phyloP scores from a whole-genome alignment of 2,329 filamentous ascomycete genomes.

The Cadophora luteo-olivacea region DNA sequence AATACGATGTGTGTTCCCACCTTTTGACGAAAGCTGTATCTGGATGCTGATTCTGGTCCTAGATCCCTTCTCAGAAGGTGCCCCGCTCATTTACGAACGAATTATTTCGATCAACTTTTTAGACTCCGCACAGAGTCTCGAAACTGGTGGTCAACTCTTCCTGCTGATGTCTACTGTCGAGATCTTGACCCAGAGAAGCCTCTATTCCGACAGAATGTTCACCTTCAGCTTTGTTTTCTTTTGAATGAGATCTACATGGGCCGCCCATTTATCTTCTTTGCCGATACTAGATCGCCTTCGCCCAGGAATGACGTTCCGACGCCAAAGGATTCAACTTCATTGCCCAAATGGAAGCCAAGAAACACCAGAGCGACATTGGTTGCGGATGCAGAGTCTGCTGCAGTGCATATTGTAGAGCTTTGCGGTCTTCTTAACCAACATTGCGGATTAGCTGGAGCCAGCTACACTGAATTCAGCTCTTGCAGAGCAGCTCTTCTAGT shows the following conservation, averaged over 20 bases:
- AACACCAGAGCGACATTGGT: not conserved
- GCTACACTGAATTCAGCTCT: constrained; percentile 9
- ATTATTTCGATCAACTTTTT: not conserved
- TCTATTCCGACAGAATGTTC: not conserved
- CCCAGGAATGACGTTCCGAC: not conserved
- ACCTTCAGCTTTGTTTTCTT: not conserved
- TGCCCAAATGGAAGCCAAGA: too few relatives aligned
- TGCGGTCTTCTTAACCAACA: not conserved
- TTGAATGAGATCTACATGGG: constrained; percentile 8
- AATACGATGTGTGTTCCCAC: too few relatives aligned
- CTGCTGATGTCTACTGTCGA: not conserved
- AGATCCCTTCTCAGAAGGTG: not conserved
- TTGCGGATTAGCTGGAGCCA: not conserved
- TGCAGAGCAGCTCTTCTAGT: constrained; percentile 1
- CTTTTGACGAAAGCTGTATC: too few relatives aligned
- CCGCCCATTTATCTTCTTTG: constrained; percentile 7
- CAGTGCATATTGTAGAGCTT: not conserved
- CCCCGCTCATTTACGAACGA: not conserved
- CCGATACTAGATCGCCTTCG: not conserved
- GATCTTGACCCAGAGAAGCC: not conserved
- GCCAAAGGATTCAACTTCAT: too few relatives aligned
- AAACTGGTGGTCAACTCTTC: constrained; percentile 4
- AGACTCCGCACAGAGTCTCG: not conserved
- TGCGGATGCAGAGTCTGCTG: not conserved
- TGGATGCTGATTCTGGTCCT: not conserved